phyloP scores from a whole-genome alignment of 495 filamentous ascomycete species.

The Aspergillus nidulans region DNA sequence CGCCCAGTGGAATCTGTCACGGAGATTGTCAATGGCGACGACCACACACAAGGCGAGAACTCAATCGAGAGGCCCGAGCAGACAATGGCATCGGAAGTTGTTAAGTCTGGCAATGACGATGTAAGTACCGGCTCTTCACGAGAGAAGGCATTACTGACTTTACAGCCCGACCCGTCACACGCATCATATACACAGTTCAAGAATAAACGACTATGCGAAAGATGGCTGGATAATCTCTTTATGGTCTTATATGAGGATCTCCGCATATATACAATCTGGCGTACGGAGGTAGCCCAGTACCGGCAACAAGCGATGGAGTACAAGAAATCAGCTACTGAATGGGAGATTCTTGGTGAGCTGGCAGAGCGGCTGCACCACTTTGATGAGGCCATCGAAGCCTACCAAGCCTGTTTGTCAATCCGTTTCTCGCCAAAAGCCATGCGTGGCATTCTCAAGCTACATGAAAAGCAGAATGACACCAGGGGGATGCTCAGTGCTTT shows the following conservation, averaged over 20 bases:
- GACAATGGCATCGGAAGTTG: constrained; percentile 74
- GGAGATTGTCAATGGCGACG: constrained; percentile 29
- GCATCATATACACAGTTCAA: constrained; percentile 66
- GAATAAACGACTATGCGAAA: constrained; percentile 93
- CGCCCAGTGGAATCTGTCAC: constrained; percentile 25
- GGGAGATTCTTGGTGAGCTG: constrained; percentile 94
- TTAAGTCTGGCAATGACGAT: constrained; percentile 74
- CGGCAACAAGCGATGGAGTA: constrained; percentile 86
- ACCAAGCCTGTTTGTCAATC: constrained; percentile 72
- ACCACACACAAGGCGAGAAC: constrained; percentile 33
- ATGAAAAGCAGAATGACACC: constrained; percentile 69
- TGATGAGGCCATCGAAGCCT: constrained; percentile 89
- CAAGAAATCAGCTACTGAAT: constrained; percentile 93
- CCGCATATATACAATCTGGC: constrained; percentile 98
- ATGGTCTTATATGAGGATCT: constrained; percentile 99
- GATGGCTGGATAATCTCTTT: constrained; percentile 97
- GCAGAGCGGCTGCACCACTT: constrained; percentile 86
- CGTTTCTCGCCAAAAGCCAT: constrained; percentile 90
- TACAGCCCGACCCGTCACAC: constrained; percentile 46
- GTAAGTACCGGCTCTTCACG: constrained; percentile 43
- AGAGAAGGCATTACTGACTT: neutral
- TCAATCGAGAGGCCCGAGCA: constrained; percentile 77
- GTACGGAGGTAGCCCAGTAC: constrained; percentile 92
- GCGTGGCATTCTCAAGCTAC: constrained; percentile 72
- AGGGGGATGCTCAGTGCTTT: constrained; percentile 71